Evolutionary conservation across 805 yeast species (phyloP), one percentile per base, ranked within the genome.

Genomic region (Starmerella tilneyi): DNA sequence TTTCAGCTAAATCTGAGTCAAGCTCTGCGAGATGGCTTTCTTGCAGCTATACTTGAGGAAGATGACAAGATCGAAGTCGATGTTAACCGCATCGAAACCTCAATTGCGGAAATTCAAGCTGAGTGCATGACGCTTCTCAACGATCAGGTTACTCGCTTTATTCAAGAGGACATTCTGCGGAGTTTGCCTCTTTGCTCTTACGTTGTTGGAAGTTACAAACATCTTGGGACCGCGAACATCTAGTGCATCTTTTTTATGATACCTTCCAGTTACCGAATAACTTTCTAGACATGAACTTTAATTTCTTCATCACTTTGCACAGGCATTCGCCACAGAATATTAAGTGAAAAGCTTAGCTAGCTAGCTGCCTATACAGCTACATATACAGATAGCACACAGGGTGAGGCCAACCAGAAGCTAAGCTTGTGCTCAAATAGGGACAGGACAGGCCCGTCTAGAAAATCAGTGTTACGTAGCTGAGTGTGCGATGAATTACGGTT

Each of bases 1-100:
- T 34, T 33, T 13, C 50, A 51, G 38, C 32, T 53, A 28, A 53
- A 53, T 30, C 19, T 53, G n/a, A 17, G 45, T 23, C 41, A 38
- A 13, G 20, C 20, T 4, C 22, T 38, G 17, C 23, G 33, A 17
- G 26, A 27, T 12, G n/a, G 5, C 8, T 27, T 17, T 9, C 32
- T 38, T 17, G 8, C 17, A 5, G 24, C 9, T 27, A 24, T n/a
- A n/a, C n/a, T 20, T 3, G 21, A 16, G 15, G 11, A 33, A 17
- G 36, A 33, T 19, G n/a, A 5, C 20, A 15, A 11, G 8, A n/a
- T 34, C 5, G 8, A 34, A 21, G 22, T 7, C 31, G 26, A 11
- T 9, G 4, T 24, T 6, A 33, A 26, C n/a, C 17, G 9, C n/a
- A 5, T 38, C 9, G 11, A 27, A 19, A 8, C 7, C 9, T 26